A percentile compares a stretch with the other conserved stretches of the same genome.
These are phyloP conservation scores for Pyrus communis DNA, from an alignment of 306 rosid species.

Conservation along the genomic window DNA sequence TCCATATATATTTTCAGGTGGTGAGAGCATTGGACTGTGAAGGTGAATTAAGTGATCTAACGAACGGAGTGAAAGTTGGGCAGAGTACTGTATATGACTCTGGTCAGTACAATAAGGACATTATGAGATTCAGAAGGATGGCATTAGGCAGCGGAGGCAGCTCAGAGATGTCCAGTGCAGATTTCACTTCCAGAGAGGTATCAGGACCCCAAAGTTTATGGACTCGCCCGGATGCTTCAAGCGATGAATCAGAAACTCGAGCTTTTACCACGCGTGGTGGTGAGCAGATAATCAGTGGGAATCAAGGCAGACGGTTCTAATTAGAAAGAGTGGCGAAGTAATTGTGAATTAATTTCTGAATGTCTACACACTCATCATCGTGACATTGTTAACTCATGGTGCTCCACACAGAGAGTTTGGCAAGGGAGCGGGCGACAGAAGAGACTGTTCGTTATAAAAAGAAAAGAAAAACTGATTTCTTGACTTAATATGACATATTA, in stretches of 20 bases:
- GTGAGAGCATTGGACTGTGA: slow-evolving; percentile 71
- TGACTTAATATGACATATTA: slow-evolving; percentile 16
- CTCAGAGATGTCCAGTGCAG: slow-evolving; percentile 36
- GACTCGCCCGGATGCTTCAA: slow-evolving; percentile 19
- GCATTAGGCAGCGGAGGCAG: slow-evolving; percentile 39
- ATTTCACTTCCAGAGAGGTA: slow-evolving; percentile 33
- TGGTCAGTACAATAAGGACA: slow-evolving; percentile 56
- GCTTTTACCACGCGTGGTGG: slow-evolving; percentile 17
- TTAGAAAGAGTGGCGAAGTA: not conserved
- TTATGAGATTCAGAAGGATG: slow-evolving; percentile 52
- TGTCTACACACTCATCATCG: not conserved
- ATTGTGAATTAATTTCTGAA: not conserved
- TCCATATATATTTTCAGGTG: slow-evolving; percentile 39
- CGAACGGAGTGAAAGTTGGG: slow-evolving; percentile 84
- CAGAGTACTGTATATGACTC: slow-evolving; percentile 74
- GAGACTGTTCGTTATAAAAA: not conserved
- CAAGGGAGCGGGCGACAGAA: not conserved
- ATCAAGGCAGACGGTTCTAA: slow-evolving; percentile 16
- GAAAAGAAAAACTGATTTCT: not conserved
- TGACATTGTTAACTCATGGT: not conserved
- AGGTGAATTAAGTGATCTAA: slow-evolving; percentile 54
- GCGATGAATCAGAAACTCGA: slow-evolving; percentile 42
- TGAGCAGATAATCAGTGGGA: slow-evolving; percentile 4
- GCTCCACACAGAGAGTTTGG: not conserved
- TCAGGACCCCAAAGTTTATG: slow-evolving; percentile 24